A percentile compares a stretch with the other conserved stretches of the same genome.
phyloP scores from a whole-genome alignment of 306 rosid genomes.

The Cicer cuneatum region DNA sequence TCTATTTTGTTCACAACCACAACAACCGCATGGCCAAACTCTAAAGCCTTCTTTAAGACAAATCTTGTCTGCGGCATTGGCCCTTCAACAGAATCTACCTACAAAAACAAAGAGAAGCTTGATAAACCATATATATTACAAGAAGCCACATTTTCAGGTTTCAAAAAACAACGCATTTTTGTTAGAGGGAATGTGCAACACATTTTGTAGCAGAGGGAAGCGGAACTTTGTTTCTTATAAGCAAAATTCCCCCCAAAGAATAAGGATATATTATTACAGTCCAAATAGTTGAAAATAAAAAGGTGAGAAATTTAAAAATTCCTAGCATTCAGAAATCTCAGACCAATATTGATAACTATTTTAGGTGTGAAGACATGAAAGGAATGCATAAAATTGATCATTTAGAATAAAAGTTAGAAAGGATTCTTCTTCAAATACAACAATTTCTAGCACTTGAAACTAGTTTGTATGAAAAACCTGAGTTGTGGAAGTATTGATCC shows the following conservation, averaged over 20 bases:
- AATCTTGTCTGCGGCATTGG: slow-evolving; percentile 99
- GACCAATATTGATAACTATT: slow-evolving; percentile 15
- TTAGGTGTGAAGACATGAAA: slow-evolving; percentile 10
- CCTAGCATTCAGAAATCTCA: slow-evolving; percentile 7
- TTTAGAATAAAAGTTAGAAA: not conserved
- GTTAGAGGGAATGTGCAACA: slow-evolving; percentile 20
- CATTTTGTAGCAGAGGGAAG: slow-evolving; percentile 15
- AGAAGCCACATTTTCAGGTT: slow-evolving; percentile 23
- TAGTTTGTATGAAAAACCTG: not conserved
- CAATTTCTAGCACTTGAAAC: slow-evolving; percentile 4
- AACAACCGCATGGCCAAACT: slow-evolving; percentile 95
- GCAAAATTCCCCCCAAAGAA: not conserved
- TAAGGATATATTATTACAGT: slow-evolving; percentile 14
- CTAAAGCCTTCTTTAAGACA: slow-evolving; percentile 97
- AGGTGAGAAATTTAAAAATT: not conserved
- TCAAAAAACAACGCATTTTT: slow-evolving; percentile 10
- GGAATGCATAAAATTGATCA: slow-evolving; percentile 24
- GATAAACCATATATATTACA: slow-evolving; percentile 30
- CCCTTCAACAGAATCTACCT: slow-evolving; percentile 99
- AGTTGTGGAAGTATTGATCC: not conserved
- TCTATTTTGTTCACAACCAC: slow-evolving; percentile 98
- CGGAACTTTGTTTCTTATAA: slow-evolving; percentile 15
- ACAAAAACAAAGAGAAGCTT: slow-evolving; percentile 46
- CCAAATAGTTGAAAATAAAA: slow-evolving; percentile 21
- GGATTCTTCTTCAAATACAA: slow-evolving; percentile 20